Conservation (phyloP, 2,329 filamentous ascomycete genomes). For the Exserohilum rostratum region DNA sequence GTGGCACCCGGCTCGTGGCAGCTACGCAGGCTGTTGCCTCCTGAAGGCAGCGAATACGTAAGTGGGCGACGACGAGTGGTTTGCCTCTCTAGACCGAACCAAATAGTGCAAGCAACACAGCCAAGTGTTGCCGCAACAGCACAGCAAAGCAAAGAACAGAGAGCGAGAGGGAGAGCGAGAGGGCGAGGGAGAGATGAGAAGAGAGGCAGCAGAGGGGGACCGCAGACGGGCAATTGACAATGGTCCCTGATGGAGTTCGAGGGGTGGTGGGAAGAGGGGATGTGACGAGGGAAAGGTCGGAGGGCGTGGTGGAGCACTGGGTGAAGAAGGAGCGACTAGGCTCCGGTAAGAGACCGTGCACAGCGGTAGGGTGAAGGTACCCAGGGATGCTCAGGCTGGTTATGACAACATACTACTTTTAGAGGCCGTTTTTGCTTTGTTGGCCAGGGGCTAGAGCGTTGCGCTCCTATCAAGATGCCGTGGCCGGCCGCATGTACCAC, state of each 20-base stretch:
- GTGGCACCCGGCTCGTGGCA: conserved; percentile 24
- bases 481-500: conserved; percentile 30
- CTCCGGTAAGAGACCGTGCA: conserved; percentile 40
- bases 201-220: conserved; percentile 10
- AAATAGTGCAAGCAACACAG: conserved; percentile 23
- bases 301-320: conserved; percentile 37
- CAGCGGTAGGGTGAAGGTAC: conserved; percentile 41
- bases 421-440: conserved; percentile 31
- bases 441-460: conserved; percentile 31
- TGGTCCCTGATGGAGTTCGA: conserved; percentile 34
- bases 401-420: conserved; percentile 47
- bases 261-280: conserved; percentile 28
- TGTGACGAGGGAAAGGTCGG: conserved; percentile 35
- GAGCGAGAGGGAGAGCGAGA: conserved; percentile 8
- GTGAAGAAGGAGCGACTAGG: conserved; percentile 40
- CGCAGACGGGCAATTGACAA: conserved; percentile 18
- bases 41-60: conserved; percentile 40
- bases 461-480: conserved; percentile 17
- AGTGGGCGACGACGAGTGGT: conserved; percentile 29
- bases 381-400: conserved; percentile 37
- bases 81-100: conserved; percentile 22
- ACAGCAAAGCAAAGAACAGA: conserved; percentile 10
- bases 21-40: conserved; percentile 36
- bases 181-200: conserved; percentile 9
- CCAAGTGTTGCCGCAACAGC: conserved; percentile 24